Evolutionary conservation across 108 stramenopile genomes (phyloP), one percentile per base, ranked within the genome.

Genomic region (Cyclotella cryptica): DNA sequence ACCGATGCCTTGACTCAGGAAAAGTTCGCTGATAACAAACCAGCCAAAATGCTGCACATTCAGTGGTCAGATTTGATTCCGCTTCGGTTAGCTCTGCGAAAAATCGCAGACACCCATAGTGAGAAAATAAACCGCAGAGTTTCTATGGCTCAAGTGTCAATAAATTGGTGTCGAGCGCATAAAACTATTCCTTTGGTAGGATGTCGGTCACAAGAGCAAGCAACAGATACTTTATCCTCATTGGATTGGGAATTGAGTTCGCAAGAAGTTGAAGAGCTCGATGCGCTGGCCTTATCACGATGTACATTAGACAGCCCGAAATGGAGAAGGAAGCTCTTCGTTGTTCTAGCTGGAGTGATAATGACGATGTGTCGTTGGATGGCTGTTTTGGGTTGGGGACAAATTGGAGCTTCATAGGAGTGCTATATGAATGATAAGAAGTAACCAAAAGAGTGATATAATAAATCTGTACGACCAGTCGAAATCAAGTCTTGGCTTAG

Each of bases 71-170:
- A 80, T 40, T 72, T 93, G 47, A 24, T 67, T 21, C 78, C 85
- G 5, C 68, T 93, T 60, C 80, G 93, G 29, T 21, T 45, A 51
- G 66, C 75, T 26, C 30, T 94, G 30, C 52, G 80, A 22, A 46
- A 43, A 24, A 80, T 90, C 35, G 80, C 83, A 12, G 53, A 86
- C 42, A 64, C 41, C 4, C 80, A 77, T 39, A 67, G 74, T 46
- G 59, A 52, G 11, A 61, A 51, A 11, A 27, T 22, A 51, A 73
- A 39, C 11, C 40, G 24, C 12, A 82, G 57, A 74, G 85, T 59
- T 26, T 71, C 84, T 26, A 90, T 92, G 89, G 93, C 90, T 14
- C 93, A 92, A 69, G 88, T 94, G 4, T 89, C 90, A 10, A 57
- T 94, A 57, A 92, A 90, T 49, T 94, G 93, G 93, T 84, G 87